These are phyloP conservation scores for Parastagonospora nodorum DNA, from an alignment of 2,329 filamentous ascomycete genomes.

Conservation along the genomic window DNA sequence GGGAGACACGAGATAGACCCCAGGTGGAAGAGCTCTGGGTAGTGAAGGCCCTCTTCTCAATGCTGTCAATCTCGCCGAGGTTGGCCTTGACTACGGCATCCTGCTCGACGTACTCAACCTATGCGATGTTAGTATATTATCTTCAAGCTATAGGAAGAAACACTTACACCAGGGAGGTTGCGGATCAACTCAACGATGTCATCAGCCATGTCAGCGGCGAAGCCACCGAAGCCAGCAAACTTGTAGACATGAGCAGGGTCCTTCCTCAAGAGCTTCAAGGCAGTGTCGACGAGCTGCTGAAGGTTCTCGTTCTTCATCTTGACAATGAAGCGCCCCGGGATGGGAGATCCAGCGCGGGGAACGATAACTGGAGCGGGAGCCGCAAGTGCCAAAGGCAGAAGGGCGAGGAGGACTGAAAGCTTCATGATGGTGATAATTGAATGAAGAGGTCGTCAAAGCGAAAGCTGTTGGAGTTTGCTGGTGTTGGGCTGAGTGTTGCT, in stretches of 20 bases:
- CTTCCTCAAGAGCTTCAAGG: constrained; percentile 30
- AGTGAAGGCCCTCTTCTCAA: constrained; percentile 42
- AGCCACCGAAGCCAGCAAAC: constrained; percentile 47
- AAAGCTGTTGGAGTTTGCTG: constrained; percentile 15
- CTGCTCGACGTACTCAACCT: constrained; percentile 49
- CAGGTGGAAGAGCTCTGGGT: constrained; percentile 48
- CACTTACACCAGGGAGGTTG: constrained; percentile 35
- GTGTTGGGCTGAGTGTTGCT: constrained; percentile 27
- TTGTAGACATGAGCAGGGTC: constrained; percentile 43
- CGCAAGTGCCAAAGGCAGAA: constrained; percentile 46
- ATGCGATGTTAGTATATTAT: constrained; percentile 5
- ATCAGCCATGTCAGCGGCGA: constrained; percentile 43
- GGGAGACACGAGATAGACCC: constrained; percentile 50
- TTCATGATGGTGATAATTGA: constrained; percentile 44
- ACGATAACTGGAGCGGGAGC: constrained; percentile 46
- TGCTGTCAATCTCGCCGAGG: constrained; percentile 21
- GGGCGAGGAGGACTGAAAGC: constrained; percentile 44
- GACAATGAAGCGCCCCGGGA: constrained; percentile 54
- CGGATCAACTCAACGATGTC: constrained; percentile 35
- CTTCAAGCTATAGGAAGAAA: background rate
- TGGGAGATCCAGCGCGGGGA: constrained; percentile 41
- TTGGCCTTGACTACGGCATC: constrained; percentile 44
- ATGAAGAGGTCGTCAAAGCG: constrained; percentile 17
- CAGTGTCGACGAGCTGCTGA: constrained; percentile 31
- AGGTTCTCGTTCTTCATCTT: constrained; percentile 49